phyloP scores from a whole-genome alignment of 148 eudicot genomes.

The Linanthus parryae region DNA sequence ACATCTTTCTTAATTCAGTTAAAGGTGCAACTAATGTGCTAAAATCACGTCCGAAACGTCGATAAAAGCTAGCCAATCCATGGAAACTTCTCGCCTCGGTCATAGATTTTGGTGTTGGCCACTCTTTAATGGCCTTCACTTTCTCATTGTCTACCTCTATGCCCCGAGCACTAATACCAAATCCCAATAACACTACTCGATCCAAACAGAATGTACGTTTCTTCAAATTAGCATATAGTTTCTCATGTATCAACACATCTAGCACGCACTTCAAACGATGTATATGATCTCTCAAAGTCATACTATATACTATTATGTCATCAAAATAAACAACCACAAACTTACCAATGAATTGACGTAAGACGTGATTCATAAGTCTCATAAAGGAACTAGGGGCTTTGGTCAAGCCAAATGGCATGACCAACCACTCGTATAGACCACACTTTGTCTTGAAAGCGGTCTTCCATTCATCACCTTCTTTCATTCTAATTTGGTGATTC shows the following conservation, averaged over 20 bases:
- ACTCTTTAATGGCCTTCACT: too few relatives aligned
- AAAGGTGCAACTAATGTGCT: slow-evolving; percentile 1
- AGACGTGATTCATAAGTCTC: background rate
- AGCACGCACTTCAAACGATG: background rate
- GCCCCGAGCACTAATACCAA: slow-evolving; percentile 5
- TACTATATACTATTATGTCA: background rate
- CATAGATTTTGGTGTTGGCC: background rate
- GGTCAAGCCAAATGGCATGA: background rate
- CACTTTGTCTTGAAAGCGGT: background rate
- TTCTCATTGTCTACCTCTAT: slow-evolving; percentile 9
- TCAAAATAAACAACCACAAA: background rate
- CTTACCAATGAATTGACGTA: background rate
- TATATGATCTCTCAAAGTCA: background rate
- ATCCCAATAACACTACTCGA: too few relatives aligned
- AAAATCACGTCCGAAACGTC: background rate
- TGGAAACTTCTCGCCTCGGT: background rate
- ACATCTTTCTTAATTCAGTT: background rate
- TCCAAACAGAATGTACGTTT: slow-evolving; percentile 1
- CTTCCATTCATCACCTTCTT: background rate
- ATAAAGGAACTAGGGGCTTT: background rate
- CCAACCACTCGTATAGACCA: background rate
- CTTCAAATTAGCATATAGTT: slow-evolving; percentile 5
- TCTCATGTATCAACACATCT: background rate
- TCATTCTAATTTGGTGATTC: background rate
- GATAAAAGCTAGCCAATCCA: background rate